A percentile compares a stretch with the other conserved stretches of the same genome.
phyloP scores from a whole-genome alignment of 768 basidiomycete species.

The Suillus alpinus region DNA sequence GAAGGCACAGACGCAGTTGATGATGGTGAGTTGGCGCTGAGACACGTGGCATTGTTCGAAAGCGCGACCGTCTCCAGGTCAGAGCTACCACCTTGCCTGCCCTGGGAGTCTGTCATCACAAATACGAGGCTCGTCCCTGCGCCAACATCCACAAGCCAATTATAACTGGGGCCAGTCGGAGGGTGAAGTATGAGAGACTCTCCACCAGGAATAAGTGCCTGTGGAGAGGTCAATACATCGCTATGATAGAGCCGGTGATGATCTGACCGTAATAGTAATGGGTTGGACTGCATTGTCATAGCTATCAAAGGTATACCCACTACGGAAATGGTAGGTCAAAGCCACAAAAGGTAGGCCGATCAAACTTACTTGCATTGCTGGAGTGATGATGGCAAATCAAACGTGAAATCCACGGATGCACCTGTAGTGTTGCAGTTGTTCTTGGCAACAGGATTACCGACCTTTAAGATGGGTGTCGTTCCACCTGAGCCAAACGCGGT shows the following conservation, averaged over 20 bases:
- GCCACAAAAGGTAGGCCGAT: not conserved
- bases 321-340: constrained; percentile 17
- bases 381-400: constrained; percentile 49
- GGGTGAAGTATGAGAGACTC: constrained; percentile 44
- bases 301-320: constrained; percentile 45
- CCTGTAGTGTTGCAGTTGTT: constrained; percentile 47
- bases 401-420: constrained; percentile 45
- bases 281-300: constrained; percentile 50
- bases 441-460: constrained; percentile 41
- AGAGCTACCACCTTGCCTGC: constrained; percentile 59
- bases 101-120: constrained; percentile 48
- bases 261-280: constrained; percentile 49
- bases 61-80: constrained; percentile 45
- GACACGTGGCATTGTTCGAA: constrained; percentile 49
- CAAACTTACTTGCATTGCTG: constrained; percentile 57
- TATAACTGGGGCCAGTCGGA: constrained; percentile 32
- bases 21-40: constrained; percentile 51
- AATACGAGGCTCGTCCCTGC: constrained; percentile 61
- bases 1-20: constrained; percentile 39
- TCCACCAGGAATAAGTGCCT: constrained; percentile 69
- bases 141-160: constrained; percentile 58
- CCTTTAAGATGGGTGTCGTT: constrained; percentile 44
- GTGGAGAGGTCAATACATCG: constrained; percentile 3
- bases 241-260: not conserved
- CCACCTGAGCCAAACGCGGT: constrained; percentile 70